Evolutionary conservation across 2,329 filamentous ascomycete genomes (phyloP).

Genomic region (Colletotrichum higginsianum): DNA sequence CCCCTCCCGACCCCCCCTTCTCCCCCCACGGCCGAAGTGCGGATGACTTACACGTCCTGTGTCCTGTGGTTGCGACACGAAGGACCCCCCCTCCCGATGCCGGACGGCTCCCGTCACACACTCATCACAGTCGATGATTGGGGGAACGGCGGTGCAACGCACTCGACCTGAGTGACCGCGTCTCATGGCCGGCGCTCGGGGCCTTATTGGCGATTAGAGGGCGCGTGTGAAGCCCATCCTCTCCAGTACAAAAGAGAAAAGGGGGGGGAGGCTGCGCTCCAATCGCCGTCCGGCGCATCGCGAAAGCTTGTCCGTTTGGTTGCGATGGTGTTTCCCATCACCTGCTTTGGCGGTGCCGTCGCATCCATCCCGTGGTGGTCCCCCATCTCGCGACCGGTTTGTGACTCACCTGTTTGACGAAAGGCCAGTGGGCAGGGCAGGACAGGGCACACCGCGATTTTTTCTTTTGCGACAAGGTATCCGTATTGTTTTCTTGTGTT

Average conservation of each 20-base stretch:
- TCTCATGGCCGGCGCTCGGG: constrained; percentile 34
- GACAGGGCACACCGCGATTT: constrained; percentile 13
- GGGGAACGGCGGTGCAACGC: neutral
- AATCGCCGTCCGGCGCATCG: constrained; percentile 39
- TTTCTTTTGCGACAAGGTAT: neutral
- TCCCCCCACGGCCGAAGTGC: constrained; percentile 7
- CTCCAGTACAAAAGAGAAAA: too few relatives aligned
- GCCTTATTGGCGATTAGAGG: constrained; percentile 20
- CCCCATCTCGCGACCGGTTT: neutral
- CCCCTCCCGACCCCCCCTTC: neutral
- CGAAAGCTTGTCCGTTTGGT: neutral
- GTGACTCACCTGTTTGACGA: constrained; percentile 5
- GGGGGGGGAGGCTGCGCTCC: constrained; percentile 19
- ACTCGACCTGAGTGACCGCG: constrained; percentile 17
- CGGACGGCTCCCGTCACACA: constrained; percentile 23
- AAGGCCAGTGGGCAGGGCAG: neutral
- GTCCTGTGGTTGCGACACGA: neutral
- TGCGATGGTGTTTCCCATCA: neutral
- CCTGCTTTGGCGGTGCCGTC: neutral
- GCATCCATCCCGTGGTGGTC: neutral
- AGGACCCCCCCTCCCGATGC: neutral
- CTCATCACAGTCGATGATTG: neutral
- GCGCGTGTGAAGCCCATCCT: constrained; percentile 16
- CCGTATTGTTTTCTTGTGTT: neutral
- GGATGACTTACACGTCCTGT: constrained; percentile 5